Base-by-base conservation (phyloP, 257 asterid genomes). In the Solanum appendiculatum region DNA sequence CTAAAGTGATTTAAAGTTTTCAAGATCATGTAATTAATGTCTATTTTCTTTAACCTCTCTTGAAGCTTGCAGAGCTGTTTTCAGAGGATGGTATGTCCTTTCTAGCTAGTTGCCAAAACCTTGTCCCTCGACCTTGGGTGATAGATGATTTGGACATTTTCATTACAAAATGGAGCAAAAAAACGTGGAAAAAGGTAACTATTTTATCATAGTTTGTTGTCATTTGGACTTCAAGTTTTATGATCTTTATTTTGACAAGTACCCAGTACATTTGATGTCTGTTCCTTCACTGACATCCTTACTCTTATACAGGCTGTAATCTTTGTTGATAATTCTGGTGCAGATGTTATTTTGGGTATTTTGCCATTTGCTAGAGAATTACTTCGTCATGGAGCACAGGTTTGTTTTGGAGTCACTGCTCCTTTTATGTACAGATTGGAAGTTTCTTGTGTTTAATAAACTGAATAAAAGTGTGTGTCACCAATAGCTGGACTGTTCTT, bases 121-220 rank as follows among this genome's bases (percentile, higher is more conserved):
- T 97, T 88, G 93, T 97, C 85, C 93, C 99, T 82, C 96, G 99
- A 86, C 99, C 99, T 34, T 97, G 99, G 99, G 98, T 97, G 82
- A 93, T 96, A 86, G 99, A 97, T 94, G 99, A 97, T 91, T 54
- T 96, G 92, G 98, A 93, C 87, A 90, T 86, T 34, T 96, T 97
- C 84, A 91, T 96, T 70, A 89, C 93, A 85, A 96, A 89, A 78
- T 97, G 97, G 95, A 85, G 91, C 78, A 92, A 87, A 77, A 94
- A 89, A 87, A 78, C 94, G 25, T 97, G 99, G 99, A 93, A 90
- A 91, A 97, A 95, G 94, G 99, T 92, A 63, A 86, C 20, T 80
- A 3, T 80, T 21, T 80, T 46, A 31, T 80, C 66, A 80, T 78
- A 48, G 46, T 46, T 46, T 1, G 0, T 80, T 11, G 3, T 80